Evolutionary conservation across 495 filamentous ascomycete genomes (phyloP), one percentile per base, ranked within the genome.

Genomic region (Lasiosphaeria hispida): DNA sequence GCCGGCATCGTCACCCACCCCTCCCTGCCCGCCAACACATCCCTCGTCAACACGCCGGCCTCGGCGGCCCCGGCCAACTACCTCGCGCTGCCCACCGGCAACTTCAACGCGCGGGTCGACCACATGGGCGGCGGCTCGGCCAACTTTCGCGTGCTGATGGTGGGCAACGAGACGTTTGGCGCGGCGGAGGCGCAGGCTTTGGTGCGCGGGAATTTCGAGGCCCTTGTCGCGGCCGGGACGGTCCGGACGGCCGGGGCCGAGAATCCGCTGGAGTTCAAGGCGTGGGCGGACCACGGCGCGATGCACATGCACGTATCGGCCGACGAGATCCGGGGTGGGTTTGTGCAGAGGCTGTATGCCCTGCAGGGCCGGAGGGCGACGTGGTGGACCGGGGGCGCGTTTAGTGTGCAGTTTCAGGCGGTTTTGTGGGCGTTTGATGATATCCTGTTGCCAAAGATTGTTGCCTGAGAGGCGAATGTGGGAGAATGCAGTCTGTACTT

Each of bases 331-430:
- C 23, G 34, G 35, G 38, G 10, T 1, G 81, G 82, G 1, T 85
- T 83, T 51, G 82, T 85, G 43, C 60, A 72, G 50, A 56, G 75
- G 18, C 57, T 81, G 53, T 73, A 79, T 58, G 74, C 55, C 10
- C 60, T 87, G 56, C 81, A 87, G 64, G 82, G 82, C 1, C 57
- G 72, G n/a, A 54, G 73, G 43, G 66, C 70, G 10, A 84, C 80
- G 10, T 85, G 63, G 53, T 85, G 76, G 55, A 84, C 81, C 0
- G 82, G 82, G 1, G 80, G 78, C 7, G 69, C 67, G 2, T 75
- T 61, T 23, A 48, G 59, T 14, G 60, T 58, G 15, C 72, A 79
- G 47, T 75, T 76, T 54, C 68, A 73, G 53, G 60, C 69, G 2
- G 58, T 70, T 33, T 41, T 78, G 15, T 77, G 75, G 74, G 55